These are phyloP conservation scores for Lactarius quietus DNA, from an alignment of 768 basidiomycete species.

Conservation along the genomic window DNA sequence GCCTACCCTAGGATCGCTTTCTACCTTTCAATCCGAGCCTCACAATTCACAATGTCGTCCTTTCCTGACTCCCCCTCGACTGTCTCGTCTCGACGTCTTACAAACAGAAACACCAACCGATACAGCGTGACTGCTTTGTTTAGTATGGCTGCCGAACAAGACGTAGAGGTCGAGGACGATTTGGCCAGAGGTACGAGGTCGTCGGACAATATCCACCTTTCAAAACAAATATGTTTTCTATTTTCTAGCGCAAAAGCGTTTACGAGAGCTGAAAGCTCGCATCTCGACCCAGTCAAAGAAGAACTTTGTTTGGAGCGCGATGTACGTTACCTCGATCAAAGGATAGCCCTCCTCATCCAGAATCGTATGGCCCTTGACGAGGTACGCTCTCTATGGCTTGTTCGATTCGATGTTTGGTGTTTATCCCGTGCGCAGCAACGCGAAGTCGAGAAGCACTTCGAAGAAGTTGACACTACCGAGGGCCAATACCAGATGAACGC, in stretches of 20 bases:
- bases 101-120: conserved; percentile 92
- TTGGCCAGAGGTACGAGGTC: conserved; percentile 75
- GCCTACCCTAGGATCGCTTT: conserved; percentile 18
- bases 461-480: conserved; percentile 91
- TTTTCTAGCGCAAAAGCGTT: conserved; percentile 84
- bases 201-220: conserved; percentile 8
- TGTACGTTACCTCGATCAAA: conserved; percentile 95
- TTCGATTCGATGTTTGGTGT: conserved; percentile 19
- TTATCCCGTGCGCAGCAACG: conserved; percentile 59
- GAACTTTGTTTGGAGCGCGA: conserved; percentile 99
- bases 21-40: conserved; percentile 10
- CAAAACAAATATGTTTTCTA: conserved; percentile 12
- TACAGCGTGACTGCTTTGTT: conserved; percentile 95
- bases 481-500: conserved; percentile 91
- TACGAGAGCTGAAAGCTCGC: conserved; percentile 92
- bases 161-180: conserved; percentile 97
- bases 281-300: conserved; percentile 99
- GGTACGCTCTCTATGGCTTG: conserved; percentile 38
- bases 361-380: conserved; percentile 97
- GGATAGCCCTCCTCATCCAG: conserved; percentile 96
- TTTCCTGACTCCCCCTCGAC: conserved; percentile 56
- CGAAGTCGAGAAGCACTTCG: conserved; percentile 91
- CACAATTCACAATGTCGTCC: conserved; percentile 43
- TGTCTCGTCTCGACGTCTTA: conserved; percentile 69
- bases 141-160: conserved; percentile 98